Evolutionary conservation across 208 protist genomes (phyloP), one percentile per base, ranked within the genome.

Genomic region (Leishmania guyanensis): DNA sequence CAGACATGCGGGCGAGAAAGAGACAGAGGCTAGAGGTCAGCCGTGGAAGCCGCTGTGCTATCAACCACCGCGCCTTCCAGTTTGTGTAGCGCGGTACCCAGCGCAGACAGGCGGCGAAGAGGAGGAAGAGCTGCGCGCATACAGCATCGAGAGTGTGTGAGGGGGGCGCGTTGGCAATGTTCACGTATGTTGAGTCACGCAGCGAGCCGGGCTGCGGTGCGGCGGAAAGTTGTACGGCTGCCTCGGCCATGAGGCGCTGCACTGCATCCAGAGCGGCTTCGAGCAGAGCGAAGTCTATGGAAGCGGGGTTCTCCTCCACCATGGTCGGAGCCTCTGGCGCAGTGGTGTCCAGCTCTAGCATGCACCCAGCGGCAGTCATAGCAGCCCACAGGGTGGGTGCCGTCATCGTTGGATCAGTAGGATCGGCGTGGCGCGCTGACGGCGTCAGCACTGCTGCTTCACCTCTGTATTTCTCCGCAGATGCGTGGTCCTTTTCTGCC

Each of bases 41-140:
- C 4, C 75, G 62, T 17, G 92, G 90, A 71, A 96, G 79, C 8
- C 86, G 86, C 56, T 89, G 79, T 65, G 86, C 84, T 20, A 90
- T 79, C n/a, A 91, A 77, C 90, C 90, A 96, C 50, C 92, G 87
- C 43, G 89, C 86, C 79, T 89, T 92, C 92, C 92, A 96, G 56
- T 81, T 81, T 1, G 86, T 75, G 68, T 89, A 86, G n/a, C 82
- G 77, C 53, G 85, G 83, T 68, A 89, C 82, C 75, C 84, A 87
- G 26, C 87, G 76, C 79, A 93, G 83, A 75, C 80, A 89, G 36
- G 84, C 81, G 62, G 88, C 77, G 56, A 92, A 87, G 4, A 91
- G 54, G 4, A 56, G 60, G 71, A 88, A 90, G 43, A 95, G 84
- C 50, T 81, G 82, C 12, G 77, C 77, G 48, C 82, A 81, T 20